Base-by-base conservation (phyloP, 495 filamentous ascomycete species). In the Neurospora cerealis region DNA sequence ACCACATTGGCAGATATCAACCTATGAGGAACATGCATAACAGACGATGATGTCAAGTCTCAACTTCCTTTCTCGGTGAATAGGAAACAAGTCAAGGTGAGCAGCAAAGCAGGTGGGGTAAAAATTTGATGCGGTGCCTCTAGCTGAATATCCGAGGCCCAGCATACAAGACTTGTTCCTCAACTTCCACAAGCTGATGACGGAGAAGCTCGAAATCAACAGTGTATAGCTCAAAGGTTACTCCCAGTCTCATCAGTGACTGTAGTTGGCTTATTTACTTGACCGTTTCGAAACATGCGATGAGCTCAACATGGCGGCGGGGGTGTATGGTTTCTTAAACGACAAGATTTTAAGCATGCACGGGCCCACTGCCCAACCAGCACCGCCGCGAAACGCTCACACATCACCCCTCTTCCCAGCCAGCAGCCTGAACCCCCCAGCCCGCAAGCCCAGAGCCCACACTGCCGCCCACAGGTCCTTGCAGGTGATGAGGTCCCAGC, bases 31-130 rank as follows among this genome's bases (percentile, higher is more conserved):
- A 17, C 24, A 62, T 5, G n/a, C 54, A 66, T 19, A 32, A 15
- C 13, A 34, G 54, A 36, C 28, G 54, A 66, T 66, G 54, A 66
- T 34, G 15, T 66, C 15, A 34, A 34, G 13, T 19, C 7, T 17
- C 28, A 66, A 36, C 15, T 62, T 34, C 2, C 15, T 17, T 19
- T 36, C 48, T 34, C 54, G 54, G 54, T 66, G 54, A 66, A 62
- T 15, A 15, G 28, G 54, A 34, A 9, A 21, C 9, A 66, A 73
- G 70, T 42, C 36, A 15, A 73, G 71, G 75, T 77, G 62, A 78
- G 70, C 69, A 54, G 60, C 40, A 62, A 62, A 46, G 38, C 73
- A 71, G 70, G 77, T 79, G 79, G 78, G 78, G 79, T 79, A 79
- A 77, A 78, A 77, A 72, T 79, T 80, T 66, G 15, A 66, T 34